A percentile compares a stretch with the other conserved stretches of the same genome.
phyloP scores from a whole-genome alignment of 129 eudicot genomes.

The Arctium minus region DNA sequence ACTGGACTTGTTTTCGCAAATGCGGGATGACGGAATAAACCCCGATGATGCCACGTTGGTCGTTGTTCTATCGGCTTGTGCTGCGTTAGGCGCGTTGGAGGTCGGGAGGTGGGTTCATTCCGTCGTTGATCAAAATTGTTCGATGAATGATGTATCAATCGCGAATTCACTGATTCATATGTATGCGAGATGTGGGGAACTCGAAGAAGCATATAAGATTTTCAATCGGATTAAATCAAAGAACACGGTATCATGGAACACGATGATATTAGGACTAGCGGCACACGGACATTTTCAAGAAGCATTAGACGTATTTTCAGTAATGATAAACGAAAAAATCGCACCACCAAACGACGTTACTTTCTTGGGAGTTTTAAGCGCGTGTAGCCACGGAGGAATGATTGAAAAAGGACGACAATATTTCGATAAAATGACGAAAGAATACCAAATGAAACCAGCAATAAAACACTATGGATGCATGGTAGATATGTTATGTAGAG shows the following conservation, averaged over 20 bases:
- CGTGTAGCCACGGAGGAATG: constrained; percentile 65
- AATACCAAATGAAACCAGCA: constrained; percentile 29
- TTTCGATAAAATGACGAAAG: constrained; percentile 29
- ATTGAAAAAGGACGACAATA: constrained; percentile 40
- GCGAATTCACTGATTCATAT: constrained; percentile 45
- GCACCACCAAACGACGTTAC: constrained; percentile 34
- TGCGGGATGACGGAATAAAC: constrained; percentile 21
- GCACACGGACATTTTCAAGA: constrained; percentile 33
- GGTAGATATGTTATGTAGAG: constrained; percentile 58
- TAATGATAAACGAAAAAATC: constrained; percentile 24
- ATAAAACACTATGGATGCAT: constrained; percentile 54
- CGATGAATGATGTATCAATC: constrained; percentile 18
- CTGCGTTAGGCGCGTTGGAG: constrained; percentile 40
- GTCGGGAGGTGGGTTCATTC: constrained; percentile 43
- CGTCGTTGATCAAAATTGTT: not conserved
- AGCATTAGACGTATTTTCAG: constrained; percentile 36
- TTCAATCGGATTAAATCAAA: constrained; percentile 26
- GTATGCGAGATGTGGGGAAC: constrained; percentile 52
- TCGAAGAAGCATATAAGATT: constrained; percentile 30
- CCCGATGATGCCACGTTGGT: constrained; percentile 46
- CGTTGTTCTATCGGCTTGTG: constrained; percentile 42
- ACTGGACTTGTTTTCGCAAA: constrained; percentile 32
- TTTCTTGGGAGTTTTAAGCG: constrained; percentile 46
- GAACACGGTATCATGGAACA: constrained; percentile 48
- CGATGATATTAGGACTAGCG: constrained; percentile 46